Evolutionary conservation across 352 stramenopile genomes (phyloP).

Genomic region (Phytophthora nicotianae): DNA sequence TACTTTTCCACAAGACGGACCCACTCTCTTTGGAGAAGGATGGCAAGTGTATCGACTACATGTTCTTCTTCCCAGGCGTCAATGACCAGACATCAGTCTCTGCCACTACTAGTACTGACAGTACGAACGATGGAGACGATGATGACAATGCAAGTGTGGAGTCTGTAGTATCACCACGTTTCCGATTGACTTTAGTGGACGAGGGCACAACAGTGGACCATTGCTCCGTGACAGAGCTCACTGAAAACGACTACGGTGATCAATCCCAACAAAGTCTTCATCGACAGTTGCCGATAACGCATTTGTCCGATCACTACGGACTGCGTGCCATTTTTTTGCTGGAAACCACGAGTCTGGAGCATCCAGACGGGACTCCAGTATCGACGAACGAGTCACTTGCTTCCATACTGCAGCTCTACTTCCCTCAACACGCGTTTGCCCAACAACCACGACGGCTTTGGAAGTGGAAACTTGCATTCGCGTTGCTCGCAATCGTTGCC

Average conservation of each 20-base stretch:
- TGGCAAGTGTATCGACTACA: constrained; percentile 89
- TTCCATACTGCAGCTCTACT: constrained; percentile 72
- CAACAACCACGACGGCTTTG: constrained; percentile 62
- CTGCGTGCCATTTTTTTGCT: constrained; percentile 61
- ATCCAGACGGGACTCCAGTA: constrained; percentile 45
- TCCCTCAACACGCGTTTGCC: constrained; percentile 63
- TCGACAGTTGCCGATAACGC: constrained; percentile 62
- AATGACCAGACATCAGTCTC: constrained; percentile 26
- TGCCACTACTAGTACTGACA: constrained; percentile 12
- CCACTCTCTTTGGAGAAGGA: constrained; percentile 53
- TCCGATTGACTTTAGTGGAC: constrained; percentile 49
- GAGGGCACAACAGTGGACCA: constrained; percentile 62
- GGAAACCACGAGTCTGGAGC: constrained; percentile 44
- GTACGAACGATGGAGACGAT: constrained; percentile 11
- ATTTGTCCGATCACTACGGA: constrained; percentile 84
- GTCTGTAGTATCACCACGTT: constrained; percentile 19
- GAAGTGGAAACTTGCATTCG: constrained; percentile 69
- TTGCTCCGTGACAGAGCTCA: constrained; percentile 48
- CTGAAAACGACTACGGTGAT: constrained; percentile 25
- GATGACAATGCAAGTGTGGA: constrained; percentile 36
- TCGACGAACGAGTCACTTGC: constrained; percentile 41
- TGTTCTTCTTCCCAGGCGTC: constrained; percentile 69
- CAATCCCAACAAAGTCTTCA: constrained; percentile 12
- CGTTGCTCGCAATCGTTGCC: constrained; percentile 45
- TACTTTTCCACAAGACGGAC: constrained; percentile 56